Evolutionary conservation across 1,284 basidiomycete species (phyloP), one percentile per base, ranked within the genome.

Genomic region (Trichosporon sp.): DNA sequence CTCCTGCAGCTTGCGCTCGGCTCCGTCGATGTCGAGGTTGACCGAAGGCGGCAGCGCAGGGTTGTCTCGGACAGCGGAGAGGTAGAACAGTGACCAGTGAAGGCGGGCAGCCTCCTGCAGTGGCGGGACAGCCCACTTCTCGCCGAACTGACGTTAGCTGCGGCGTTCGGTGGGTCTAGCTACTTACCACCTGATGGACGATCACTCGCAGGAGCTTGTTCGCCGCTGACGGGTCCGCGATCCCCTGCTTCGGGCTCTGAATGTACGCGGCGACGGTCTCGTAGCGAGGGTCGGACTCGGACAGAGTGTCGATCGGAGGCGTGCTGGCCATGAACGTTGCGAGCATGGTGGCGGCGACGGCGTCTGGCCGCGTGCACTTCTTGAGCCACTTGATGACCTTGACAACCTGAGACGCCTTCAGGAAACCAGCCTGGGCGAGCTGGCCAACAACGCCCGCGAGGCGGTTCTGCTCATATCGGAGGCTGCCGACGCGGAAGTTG

Each of bases 1-100:
- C 76, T 89, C 90, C 88, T 90, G 91, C 21, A 94, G 88, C 74
- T 92, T 90, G 2, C 88, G 88, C 80, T 96, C 93, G 54, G 95
- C 87, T 68, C 91, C 89, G 68, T 92, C 90, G 1, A 91, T 90
- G 72, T 88, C 89, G 82, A 94, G 91, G 0, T 90, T 88, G 86
- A 79, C 91, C 0, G 67, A 64, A 89, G 78, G 80, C 68, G 71
- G 75, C 64, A 95, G 83, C 6, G 87, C 85, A 0, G 89, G 85
- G 75, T 93, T 89, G 21, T 88, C 87, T 77, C 90, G 89, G 31
- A 92, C 86, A 4, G 89, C 88, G 69, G 92, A 90, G 1, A 91
- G 90, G 76, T 93, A 87, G 82, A 92, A 94, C 69, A 96, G 85
- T 0, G 92, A 91, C 93, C 94, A 97, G 77, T 94, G 92, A 38